These are phyloP conservation scores for Fusarium camptoceras DNA, from an alignment of 2,329 filamentous ascomycete species.

Conservation along the genomic window DNA sequence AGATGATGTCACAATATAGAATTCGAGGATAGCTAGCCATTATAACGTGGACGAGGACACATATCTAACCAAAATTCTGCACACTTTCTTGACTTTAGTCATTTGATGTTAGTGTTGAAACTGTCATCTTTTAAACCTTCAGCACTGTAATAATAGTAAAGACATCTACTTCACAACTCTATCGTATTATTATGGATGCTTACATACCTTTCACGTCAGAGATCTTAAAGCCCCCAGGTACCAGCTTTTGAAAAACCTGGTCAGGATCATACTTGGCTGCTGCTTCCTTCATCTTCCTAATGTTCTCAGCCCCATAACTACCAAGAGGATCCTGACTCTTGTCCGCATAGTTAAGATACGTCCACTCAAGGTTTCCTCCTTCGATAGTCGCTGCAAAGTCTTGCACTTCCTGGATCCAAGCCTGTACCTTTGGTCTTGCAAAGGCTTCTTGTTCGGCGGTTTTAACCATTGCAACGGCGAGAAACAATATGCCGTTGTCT, in stretches of 20 bases:
- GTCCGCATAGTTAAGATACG: conserved; percentile 40
- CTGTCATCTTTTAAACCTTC: rapidly evolving
- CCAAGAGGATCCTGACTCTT: conserved; percentile 34
- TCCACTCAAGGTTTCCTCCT: conserved; percentile 30
- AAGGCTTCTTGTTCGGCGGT: conserved; percentile 26
- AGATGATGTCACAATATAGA: conserved; percentile 54
- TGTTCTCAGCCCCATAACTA: conserved; percentile 41
- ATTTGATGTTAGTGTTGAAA: not conserved
- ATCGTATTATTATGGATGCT: not conserved
- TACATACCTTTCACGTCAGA: conserved; percentile 33
- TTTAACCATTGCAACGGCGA: conserved; percentile 18
- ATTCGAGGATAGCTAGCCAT: not conserved
- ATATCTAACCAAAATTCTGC: rapidly evolving
- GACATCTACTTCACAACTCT: not conserved
- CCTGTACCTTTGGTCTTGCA: conserved; percentile 8
- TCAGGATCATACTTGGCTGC: conserved; percentile 43
- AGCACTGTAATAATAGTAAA: not conserved
- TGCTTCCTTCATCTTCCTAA: conserved; percentile 35
- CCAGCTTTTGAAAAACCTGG: conserved; percentile 44
- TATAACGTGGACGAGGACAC: not conserved
- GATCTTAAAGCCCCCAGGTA: conserved; percentile 39
- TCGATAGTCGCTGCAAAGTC: conserved; percentile 30
- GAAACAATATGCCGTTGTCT: conserved; percentile 22
- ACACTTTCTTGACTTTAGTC: rapidly evolving
- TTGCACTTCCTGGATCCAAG: conserved; percentile 16